Evolutionary conservation across 495 filamentous ascomycete genomes (phyloP), one percentile per base, ranked within the genome.

Genomic region (Entonaema liquescens): DNA sequence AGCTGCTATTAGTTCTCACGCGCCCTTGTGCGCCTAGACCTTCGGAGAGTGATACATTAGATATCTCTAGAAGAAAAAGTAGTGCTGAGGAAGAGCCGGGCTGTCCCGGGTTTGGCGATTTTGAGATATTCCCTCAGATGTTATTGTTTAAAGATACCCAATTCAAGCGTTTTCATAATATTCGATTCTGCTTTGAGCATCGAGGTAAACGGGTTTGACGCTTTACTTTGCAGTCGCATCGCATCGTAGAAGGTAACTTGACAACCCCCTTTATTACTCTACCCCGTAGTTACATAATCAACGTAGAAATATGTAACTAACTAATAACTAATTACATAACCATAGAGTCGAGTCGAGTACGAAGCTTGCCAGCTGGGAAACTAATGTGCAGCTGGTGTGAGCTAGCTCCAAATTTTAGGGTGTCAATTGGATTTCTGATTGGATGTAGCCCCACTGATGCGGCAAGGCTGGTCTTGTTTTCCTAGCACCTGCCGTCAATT

Each of bases 381-480:
- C 7, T 44, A 12, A 44, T 3, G 6, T 21, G 17, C 17, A 47
- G 17, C 42, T 47, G 42, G 1, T 21, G 23, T 2, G 11, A 47
- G 8, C 42, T 47, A 47, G 42, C 9, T 21, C 19, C 19, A 47
- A 47, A 23, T 11, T 47, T 23, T 33, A 47, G 19, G 19, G 42
- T 21, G 42, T 3, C 3, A 21, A 23, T 47, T 47, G 19, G 19
- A 11, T 11, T 47, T 9, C 13, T 67, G 40, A 72, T 72, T 76
- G 62, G 64, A 28, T 36, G 54, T 33, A 61, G 68, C 68, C 38
- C 65, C 65, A 40, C 71, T 57, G 15, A 31, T 25, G 23, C 47
- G 8, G 36, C 29, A 50, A 70, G 56, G 50, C 56, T 70, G 44
- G 54, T n/a, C 5, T 40, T 5, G 35, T 33, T 25, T 17, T 6